These are phyloP conservation scores for Sporothrix brasiliensis DNA, from an alignment of 2,329 filamentous ascomycete genomes.

Conservation along the genomic window DNA sequence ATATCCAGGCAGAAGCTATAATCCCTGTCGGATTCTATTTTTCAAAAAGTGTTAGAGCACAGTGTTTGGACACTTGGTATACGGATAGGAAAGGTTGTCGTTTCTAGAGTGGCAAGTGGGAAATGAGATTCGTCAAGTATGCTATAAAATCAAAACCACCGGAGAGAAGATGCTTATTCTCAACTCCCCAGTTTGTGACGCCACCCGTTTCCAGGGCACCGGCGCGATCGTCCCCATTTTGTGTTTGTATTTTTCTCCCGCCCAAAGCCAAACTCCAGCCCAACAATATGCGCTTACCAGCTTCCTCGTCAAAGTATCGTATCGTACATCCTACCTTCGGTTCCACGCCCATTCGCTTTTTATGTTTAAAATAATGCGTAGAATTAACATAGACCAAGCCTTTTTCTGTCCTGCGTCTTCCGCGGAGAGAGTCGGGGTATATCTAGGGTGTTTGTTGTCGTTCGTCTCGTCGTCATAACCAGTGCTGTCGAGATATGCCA, in stretches of 20 bases:
- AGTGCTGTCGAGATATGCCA: too few species aligned
- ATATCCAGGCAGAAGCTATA: slow-evolving; percentile 12
- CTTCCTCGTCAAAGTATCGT: neutral
- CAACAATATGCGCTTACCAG: neutral
- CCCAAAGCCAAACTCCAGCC: neutral
- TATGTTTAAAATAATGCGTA: neutral
- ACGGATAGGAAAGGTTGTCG: too few species aligned
- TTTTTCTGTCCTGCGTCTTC: slow-evolving; percentile 3
- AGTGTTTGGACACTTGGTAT: too few species aligned
- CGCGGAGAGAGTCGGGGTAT: slow-evolving; percentile 10
- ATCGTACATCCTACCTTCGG: slow-evolving; percentile 14
- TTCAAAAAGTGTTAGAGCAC: neutral
- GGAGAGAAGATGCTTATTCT: slow-evolving; percentile 8
- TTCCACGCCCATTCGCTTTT: neutral
- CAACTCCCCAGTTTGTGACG: neutral
- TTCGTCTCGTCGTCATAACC: slow-evolving; percentile 7
- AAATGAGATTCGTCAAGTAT: slow-evolving; percentile 22
- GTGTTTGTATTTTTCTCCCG: neutral
- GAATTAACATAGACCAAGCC: neutral
- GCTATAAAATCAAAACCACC: neutral
- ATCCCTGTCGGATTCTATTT: neutral
- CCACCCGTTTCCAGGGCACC: neutral
- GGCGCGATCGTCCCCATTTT: neutral
- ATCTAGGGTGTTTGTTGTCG: slow-evolving; percentile 11
- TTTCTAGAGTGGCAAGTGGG: neutral